phyloP scores from a whole-genome alignment of 1,284 basidiomycete genomes.

The Austropuccinia psidii region DNA sequence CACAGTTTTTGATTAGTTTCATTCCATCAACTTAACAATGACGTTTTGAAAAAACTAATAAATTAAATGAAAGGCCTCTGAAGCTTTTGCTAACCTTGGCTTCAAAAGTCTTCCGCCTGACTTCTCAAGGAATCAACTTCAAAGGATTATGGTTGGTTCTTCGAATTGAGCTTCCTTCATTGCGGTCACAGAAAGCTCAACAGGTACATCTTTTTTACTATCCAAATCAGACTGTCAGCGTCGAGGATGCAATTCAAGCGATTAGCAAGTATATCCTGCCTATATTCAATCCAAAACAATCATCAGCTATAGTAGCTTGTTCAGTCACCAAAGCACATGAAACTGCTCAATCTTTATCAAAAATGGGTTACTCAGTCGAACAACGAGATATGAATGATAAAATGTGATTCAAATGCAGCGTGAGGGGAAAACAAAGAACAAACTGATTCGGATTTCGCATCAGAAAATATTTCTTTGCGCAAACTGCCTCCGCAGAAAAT shows the following conservation, averaged over 20 bases:
- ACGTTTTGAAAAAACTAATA: slow-evolving; percentile 25
- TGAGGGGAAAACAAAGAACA: slow-evolving; percentile 38
- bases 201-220: background rate
- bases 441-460: too few species aligned
- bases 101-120: slow-evolving; percentile 69
- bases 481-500: too few species aligned
- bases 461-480: too few species aligned
- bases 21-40: slow-evolving; percentile 40
- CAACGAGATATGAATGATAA: too few species aligned
- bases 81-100: slow-evolving; percentile 76
- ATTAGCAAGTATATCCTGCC: slow-evolving; percentile 74
- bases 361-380: slow-evolving; percentile 70
- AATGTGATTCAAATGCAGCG: slow-evolving; percentile 62
- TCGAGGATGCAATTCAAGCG: slow-evolving; percentile 63
- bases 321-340: slow-evolving; percentile 70
- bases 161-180: background rate
- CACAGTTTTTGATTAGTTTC: slow-evolving; percentile 38
- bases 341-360: slow-evolving; percentile 59
- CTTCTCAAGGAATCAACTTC: slow-evolving; percentile 64
- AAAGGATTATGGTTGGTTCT: slow-evolving; percentile 56
- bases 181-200: background rate
- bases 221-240: slow-evolving; percentile 58
- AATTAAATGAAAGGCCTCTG: slow-evolving; percentile 55
- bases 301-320: slow-evolving; percentile 73
- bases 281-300: slow-evolving; percentile 69